These are phyloP conservation scores for Croton laevigatus DNA, from an alignment of 441 rosid species.

Conservation along the genomic window DNA sequence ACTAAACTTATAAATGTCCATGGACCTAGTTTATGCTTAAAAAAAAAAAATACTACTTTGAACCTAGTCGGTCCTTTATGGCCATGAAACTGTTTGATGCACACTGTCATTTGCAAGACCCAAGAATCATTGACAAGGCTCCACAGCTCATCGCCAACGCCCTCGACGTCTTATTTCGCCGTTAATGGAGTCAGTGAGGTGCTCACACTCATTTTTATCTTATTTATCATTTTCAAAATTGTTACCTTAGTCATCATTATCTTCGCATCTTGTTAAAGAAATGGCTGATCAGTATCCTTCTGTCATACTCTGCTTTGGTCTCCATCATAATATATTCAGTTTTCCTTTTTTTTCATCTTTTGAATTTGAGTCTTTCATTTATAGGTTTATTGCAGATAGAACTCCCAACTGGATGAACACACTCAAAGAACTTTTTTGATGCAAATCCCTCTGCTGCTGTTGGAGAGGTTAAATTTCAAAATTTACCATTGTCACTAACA, in stretches of 20 bases:
- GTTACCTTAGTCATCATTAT: constrained; percentile 14
- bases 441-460: constrained; percentile 80
- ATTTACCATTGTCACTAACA: background rate
- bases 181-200: constrained; percentile 91
- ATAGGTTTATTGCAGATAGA: constrained; percentile 65
- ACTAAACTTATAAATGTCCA: no score
- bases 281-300: constrained; percentile 63
- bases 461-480: constrained; percentile 64
- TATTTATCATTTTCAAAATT: background rate
- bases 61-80: background rate
- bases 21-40: no score
- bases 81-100: constrained; percentile 72
- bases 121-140: constrained; percentile 52
- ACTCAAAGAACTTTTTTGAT: constrained; percentile 59
- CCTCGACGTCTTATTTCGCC: constrained; percentile 50
- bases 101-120: constrained; percentile 94
- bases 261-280: constrained; percentile 74
- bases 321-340: no score
- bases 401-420: constrained; percentile 68
- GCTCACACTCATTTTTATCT: background rate
- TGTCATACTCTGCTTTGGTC: constrained; percentile 78
- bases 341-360: no score
- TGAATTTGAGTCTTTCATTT: constrained; percentile 1
- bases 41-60: no score
- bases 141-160: constrained; percentile 59